These are phyloP conservation scores for Wakefieldia striispora DNA, from an alignment of 768 basidiomycete genomes.

Conservation along the genomic window DNA sequence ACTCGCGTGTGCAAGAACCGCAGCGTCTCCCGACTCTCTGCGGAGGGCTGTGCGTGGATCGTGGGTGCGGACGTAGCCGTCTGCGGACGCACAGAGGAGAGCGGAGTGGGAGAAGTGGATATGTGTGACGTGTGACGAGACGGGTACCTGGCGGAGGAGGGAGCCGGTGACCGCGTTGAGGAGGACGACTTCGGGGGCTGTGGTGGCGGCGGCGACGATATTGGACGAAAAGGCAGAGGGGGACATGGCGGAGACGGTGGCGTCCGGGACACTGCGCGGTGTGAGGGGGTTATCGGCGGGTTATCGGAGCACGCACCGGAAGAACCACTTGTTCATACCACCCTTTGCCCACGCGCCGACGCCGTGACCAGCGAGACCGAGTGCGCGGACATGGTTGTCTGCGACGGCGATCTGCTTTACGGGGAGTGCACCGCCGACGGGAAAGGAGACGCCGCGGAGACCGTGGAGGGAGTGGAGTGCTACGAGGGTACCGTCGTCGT, in stretches of 20 bases:
- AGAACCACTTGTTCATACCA: constrained; percentile 81
- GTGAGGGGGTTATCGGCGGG: neutral
- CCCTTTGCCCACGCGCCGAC: constrained; percentile 83
- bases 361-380: constrained; percentile 57
- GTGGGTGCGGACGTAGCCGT: constrained; percentile 73
- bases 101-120: constrained; percentile 63
- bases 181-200: constrained; percentile 59
- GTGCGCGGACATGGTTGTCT: constrained; percentile 74
- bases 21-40: constrained; percentile 47
- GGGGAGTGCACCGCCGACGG: constrained; percentile 61
- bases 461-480: constrained; percentile 66
- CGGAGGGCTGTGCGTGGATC: constrained; percentile 61
- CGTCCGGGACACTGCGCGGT: constrained; percentile 33
- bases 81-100: constrained; percentile 66
- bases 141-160: constrained; percentile 53
- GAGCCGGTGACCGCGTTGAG: constrained; percentile 74
- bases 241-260: constrained; percentile 40
- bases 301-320: constrained; percentile 45
- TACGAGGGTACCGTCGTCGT: constrained; percentile 63
- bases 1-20: constrained; percentile 75
- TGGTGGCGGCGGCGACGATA: constrained; percentile 58
- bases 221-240: constrained; percentile 51
- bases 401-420: constrained; percentile 77
- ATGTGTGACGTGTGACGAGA: constrained; percentile 60
- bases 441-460: constrained; percentile 69